These are phyloP conservation scores for Fusarium pininemorale DNA, from an alignment of 2,329 filamentous ascomycete genomes.

Conservation along the genomic window DNA sequence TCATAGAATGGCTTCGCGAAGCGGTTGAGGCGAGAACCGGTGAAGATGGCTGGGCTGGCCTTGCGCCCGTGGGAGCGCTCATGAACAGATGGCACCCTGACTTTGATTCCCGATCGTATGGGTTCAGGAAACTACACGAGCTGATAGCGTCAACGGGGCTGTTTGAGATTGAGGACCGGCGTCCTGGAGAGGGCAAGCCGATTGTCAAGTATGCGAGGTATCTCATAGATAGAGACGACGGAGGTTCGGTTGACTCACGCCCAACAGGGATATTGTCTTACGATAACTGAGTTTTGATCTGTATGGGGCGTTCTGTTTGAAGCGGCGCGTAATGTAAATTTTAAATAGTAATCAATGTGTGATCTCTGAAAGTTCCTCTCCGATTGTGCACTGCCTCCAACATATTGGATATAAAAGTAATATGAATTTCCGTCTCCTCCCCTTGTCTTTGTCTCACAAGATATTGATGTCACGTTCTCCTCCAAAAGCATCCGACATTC, in stretches of 20 bases:
- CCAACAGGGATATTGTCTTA: neutral
- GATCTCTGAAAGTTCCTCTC: fast-evolving
- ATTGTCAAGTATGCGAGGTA: neutral
- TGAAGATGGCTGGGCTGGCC: slow-evolving; percentile 42
- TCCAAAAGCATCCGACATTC: no score
- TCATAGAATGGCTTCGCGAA: slow-evolving; percentile 5
- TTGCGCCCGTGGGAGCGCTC: slow-evolving; percentile 40
- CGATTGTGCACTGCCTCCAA: no score
- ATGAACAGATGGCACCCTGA: slow-evolving; percentile 43
- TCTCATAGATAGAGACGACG: neutral
- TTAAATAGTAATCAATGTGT: no score
- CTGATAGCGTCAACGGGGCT: neutral
- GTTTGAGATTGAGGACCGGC: neutral
- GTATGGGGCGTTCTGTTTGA: fast-evolving
- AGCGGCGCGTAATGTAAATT: no score
- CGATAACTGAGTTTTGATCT: neutral
- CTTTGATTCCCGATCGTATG: slow-evolving; percentile 45
- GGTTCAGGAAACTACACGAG: slow-evolving; percentile 36
- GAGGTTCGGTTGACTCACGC: neutral
- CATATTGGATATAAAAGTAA: no score
- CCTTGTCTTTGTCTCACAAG: fast-evolving
- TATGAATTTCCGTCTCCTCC: no score
- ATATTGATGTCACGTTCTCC: no score
- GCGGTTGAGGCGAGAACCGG: slow-evolving; percentile 35
- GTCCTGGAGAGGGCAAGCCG: fast-evolving